Conservation (phyloP, 1,284 basidiomycete genomes). For the Tilletia setariae region DNA sequence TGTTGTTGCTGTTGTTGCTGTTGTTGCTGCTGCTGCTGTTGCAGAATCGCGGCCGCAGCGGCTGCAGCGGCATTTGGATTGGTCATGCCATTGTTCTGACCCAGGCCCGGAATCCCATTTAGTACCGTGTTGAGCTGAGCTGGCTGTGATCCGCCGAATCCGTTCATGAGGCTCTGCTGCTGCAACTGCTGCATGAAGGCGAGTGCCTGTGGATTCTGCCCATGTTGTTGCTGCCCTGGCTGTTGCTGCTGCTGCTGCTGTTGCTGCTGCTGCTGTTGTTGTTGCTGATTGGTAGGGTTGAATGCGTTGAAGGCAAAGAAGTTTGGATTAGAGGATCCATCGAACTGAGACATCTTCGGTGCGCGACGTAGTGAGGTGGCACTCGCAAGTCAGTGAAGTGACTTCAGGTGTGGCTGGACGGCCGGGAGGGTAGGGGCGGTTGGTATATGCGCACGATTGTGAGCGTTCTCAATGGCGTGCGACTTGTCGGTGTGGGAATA, state of each 20-base stretch:
- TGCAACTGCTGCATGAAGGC: conserved; percentile 24
- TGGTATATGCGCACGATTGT: too few species aligned
- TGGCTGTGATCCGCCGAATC: not conserved
- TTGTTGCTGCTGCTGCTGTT: conserved; percentile 15
- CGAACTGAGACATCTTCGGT: too few species aligned
- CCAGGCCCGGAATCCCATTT: not conserved
- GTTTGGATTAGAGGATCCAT: not conserved
- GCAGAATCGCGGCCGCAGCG: not conserved
- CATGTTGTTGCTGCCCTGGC: conserved; percentile 34
- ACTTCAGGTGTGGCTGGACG: too few species aligned
- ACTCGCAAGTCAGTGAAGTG: too few species aligned
- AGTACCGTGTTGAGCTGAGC: not conserved
- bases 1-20: conserved; percentile 22
- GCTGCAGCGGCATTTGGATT: not conserved
- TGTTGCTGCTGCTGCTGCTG: conserved; percentile 31
- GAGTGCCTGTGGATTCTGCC: not conserved
- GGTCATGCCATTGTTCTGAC: not conserved
- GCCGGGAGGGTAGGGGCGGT: too few species aligned
- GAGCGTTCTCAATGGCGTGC: too few species aligned
- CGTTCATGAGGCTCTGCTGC: conserved; percentile 15
- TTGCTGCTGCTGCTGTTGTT: conserved; percentile 27
- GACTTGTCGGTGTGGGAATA: too few species aligned
- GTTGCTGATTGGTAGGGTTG: conserved; percentile 22
- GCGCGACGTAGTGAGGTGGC: too few species aligned
- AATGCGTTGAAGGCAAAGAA: conserved; percentile 4